A percentile compares a stretch with the other conserved stretches of the same genome.
phyloP scores from a whole-genome alignment of 228 moss, liverwort and hornwort species.

The Sphagnum magellanicum region DNA sequence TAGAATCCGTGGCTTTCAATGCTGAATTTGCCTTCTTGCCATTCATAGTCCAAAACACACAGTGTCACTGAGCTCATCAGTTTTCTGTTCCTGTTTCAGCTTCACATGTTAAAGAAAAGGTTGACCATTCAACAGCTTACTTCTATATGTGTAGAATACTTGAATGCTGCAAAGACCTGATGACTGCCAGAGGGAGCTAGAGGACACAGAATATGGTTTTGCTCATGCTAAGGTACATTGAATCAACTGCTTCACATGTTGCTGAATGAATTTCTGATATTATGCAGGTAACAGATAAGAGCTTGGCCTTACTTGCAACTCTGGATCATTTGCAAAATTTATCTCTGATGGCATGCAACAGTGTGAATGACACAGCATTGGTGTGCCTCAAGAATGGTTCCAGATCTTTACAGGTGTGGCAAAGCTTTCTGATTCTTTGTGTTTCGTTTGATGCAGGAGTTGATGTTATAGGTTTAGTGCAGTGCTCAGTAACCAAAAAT shows the following conservation, averaged over 20 bases:
- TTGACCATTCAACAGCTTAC: background rate
- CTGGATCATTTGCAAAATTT: slow-evolving; percentile 54
- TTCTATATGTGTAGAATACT: too few species aligned
- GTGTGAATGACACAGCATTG: slow-evolving; percentile 63
- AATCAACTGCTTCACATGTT: too few species aligned
- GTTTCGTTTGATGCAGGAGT: too few species aligned
- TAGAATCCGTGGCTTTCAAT: background rate
- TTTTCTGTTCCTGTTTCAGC: background rate
- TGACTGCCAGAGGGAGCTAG: too few species aligned
- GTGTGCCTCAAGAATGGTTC: slow-evolving; percentile 37
- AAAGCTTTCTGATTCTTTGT: background rate
- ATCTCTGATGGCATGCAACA: slow-evolving; percentile 51
- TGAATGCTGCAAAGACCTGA: too few species aligned
- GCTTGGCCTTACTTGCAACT: slow-evolving; percentile 46
- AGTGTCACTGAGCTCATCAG: background rate
- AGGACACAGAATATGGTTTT: too few species aligned
- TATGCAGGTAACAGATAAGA: slow-evolving; percentile 50
- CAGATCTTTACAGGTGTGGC: slow-evolving; percentile 42
- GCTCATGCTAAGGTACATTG: too few species aligned
- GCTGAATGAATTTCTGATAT: background rate
- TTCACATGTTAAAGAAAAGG: background rate
- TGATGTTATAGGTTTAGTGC: too few species aligned
- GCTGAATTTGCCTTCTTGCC: background rate
- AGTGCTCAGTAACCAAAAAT: too few species aligned
- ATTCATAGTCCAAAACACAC: background rate